Conservation (phyloP, 257 asterid species). For the Solanum ossicruentum region DNA sequence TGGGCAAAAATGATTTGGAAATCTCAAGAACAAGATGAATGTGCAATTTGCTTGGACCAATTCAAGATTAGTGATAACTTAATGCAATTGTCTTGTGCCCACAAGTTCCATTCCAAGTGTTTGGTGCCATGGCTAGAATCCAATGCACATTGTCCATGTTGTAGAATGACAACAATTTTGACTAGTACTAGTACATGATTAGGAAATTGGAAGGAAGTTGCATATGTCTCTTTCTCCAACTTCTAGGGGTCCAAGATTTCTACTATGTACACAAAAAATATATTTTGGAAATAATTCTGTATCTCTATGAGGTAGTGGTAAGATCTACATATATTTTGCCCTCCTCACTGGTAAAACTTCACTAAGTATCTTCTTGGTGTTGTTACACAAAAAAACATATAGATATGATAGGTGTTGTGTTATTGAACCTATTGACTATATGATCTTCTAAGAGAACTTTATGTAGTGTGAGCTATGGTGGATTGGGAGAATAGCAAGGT, state of each 20-base stretch:
- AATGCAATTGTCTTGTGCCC: slow-evolving; percentile 60
- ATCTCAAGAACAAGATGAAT: slow-evolving; percentile 49
- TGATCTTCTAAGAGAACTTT: not conserved
- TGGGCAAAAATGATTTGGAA: slow-evolving; percentile 57
- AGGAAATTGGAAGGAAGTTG: not conserved
- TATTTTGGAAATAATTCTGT: not conserved
- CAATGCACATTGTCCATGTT: slow-evolving; percentile 62
- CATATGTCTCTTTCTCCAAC: not conserved
- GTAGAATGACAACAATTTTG: slow-evolving; percentile 18
- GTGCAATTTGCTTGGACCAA: slow-evolving; percentile 68
- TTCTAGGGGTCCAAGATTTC: not conserved
- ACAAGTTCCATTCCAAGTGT: slow-evolving; percentile 55
- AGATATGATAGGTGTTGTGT: not conserved
- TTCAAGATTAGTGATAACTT: slow-evolving; percentile 23
- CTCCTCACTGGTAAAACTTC: no score
- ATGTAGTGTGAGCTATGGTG: not conserved
- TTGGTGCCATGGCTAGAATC: slow-evolving; percentile 64
- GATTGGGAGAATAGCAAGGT: not conserved
- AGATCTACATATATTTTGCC: no score
- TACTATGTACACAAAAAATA: not conserved
- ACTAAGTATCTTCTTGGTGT: no score
- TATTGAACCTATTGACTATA: not conserved
- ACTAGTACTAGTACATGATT: not conserved
- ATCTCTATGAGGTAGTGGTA: no score
- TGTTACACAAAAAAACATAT: not conserved